Evolutionary conservation across 805 yeast species (phyloP).

Genomic region (Zygosaccharomyces bailii): DNA sequence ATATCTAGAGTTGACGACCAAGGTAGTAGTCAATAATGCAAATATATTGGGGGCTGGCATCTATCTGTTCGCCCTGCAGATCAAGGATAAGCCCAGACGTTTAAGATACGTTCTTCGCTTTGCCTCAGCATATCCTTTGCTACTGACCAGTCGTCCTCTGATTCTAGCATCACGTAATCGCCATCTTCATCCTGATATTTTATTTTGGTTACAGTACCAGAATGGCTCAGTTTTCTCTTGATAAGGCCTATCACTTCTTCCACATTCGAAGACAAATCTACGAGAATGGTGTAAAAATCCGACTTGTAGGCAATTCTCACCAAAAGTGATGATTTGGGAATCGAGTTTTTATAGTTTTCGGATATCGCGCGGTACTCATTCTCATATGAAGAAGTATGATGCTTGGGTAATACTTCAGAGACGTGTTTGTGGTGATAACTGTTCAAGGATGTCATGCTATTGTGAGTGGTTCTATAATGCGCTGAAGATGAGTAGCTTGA

Average conservation of each 20-base stretch:
- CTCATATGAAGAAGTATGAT: conserved; percentile 28
- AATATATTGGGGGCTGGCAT: neutral
- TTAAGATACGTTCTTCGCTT: conserved; percentile 45
- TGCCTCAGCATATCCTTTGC: conserved; percentile 70
- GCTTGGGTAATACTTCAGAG: conserved; percentile 31
- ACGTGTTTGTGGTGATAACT: conserved; percentile 27
- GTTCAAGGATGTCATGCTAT: conserved; percentile 28
- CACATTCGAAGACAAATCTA: conserved; percentile 50
- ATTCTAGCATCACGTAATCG: conserved; percentile 79
- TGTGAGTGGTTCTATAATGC: conserved; percentile 23
- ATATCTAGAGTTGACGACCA: neutral
- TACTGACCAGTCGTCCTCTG: conserved; percentile 83
- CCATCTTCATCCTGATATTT: conserved; percentile 94
- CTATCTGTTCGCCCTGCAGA: neutral
- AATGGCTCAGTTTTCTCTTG: conserved; percentile 51
- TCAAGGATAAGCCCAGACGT: conserved; percentile 40
- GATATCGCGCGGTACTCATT: conserved; percentile 40
- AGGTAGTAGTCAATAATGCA: neutral
- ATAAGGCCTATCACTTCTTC: conserved; percentile 55
- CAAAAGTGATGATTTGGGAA: conserved; percentile 39
- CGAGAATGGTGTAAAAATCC: conserved; percentile 62
- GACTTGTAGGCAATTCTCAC: conserved; percentile 42
- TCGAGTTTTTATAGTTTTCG: conserved; percentile 39
- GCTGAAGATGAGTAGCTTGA: conserved; percentile 28
- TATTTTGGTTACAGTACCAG: conserved; percentile 52